Base-by-base conservation (phyloP, 345 rosid genomes). In the Bruguiera sexangula region DNA sequence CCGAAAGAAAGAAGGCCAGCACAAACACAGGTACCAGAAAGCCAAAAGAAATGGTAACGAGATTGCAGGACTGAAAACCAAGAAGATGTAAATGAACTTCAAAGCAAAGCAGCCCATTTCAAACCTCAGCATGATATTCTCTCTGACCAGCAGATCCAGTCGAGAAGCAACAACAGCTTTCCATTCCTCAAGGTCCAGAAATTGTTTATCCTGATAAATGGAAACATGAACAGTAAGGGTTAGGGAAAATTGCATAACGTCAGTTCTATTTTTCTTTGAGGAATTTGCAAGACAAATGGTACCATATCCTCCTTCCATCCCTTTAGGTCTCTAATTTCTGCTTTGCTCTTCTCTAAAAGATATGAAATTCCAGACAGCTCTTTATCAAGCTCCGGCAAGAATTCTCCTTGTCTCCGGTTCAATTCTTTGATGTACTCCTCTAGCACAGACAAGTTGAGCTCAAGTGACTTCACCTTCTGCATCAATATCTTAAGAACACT, bases 401-500 rank as follows among this genome's bases (percentile, higher is more conserved):
- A 78, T 60, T 80, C 87, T 30, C 82, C 85, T 79, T 83, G 88
- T 76, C 84, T 79, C 43, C 72, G 68, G 60, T 85, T 87, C 81
- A 85, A 65, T 78, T 80, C 88, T 75, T 87, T 89, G 58, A 89
- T 83, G 76, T 84, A 87, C 67, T 87, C 98, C 78, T 88, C 95
- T 58, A 94, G 77, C 61, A 82, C 78, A 3, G 92, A 83, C 68
- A 94, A 84, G 74, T 84, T 89, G 82, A 79, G 63, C 82, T 91
- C 96, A 37, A 94, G 89, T 46, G 89, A 76, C 78, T 83, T 86
- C 74, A 89, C 92, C 70, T 89, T 94, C 80, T 89, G 96, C 96
- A 94, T 86, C 91, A 94, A 80, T 73, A 94, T 84, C 82, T 88
- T 94, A 70, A 88, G 84, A 59, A 89, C 92, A 50, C 86, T 82